Conservation (phyloP, 371 early-diverging fungal genomes). For the Mortierella sp. region DNA sequence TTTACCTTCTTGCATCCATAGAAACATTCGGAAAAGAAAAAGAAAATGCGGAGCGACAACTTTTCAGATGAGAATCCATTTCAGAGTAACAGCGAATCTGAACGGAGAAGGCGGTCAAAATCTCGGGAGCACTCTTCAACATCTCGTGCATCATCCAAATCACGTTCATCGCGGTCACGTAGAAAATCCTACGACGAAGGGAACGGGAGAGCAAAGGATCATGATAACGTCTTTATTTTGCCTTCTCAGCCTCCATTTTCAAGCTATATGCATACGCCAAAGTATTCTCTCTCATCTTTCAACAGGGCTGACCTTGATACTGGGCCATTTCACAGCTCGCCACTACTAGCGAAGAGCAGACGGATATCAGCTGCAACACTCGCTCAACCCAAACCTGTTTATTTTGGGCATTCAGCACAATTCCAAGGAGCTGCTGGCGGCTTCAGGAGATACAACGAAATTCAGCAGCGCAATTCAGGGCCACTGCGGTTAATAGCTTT, state of each 20-base stretch:
- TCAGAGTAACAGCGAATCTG: slow-evolving; percentile 41
- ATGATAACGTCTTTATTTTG: slow-evolving; percentile 5
- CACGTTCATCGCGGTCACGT: slow-evolving; percentile 5
- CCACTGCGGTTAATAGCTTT: slow-evolving; percentile 13
- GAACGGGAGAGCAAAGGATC: not conserved
- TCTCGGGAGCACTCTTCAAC: slow-evolving; percentile 11
- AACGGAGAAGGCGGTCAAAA: slow-evolving; percentile 28
- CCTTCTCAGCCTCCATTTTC: slow-evolving; percentile 16
- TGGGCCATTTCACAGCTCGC: slow-evolving; percentile 15
- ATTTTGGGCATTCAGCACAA: slow-evolving; percentile 2
- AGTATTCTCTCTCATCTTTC: slow-evolving; percentile 7
- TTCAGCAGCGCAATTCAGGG: not conserved
- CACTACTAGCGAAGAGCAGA: slow-evolving; percentile 14
- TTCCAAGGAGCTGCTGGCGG: slow-evolving; percentile 3
- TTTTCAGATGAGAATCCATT: slow-evolving; percentile 45
- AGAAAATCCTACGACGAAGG: slow-evolving; percentile 4
- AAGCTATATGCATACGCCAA: slow-evolving; percentile 12
- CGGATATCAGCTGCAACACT: slow-evolving; percentile 5
- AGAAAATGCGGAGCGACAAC: slow-evolving; percentile 3
- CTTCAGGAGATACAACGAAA: not conserved
- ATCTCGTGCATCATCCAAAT: slow-evolving; percentile 9
- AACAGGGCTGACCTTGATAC: slow-evolving; percentile 5
- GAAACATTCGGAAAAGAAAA: not conserved
- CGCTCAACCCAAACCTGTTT: not conserved
- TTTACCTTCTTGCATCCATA: not conserved